Evolutionary conservation across 129 eudicot species (phyloP).

Genomic region (carrot (Daucus carota)): DNA sequence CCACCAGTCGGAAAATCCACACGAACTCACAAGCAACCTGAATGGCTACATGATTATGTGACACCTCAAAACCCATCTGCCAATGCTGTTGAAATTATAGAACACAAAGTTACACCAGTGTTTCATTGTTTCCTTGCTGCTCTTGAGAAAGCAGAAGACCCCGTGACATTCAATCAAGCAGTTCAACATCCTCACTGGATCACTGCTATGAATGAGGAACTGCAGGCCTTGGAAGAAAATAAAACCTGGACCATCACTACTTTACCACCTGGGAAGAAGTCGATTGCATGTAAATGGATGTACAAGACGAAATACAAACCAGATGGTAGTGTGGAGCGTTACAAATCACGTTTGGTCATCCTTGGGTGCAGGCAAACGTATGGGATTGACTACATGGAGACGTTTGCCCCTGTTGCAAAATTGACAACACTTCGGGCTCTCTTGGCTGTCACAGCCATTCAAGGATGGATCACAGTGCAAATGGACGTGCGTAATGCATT

Average conservation of each 20-base stretch:
- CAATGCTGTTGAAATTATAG: too few species aligned
- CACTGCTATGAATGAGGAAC: not conserved
- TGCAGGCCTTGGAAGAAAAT: not conserved
- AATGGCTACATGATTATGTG: too few species aligned
- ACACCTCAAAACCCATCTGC: too few species aligned
- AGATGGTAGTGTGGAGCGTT: not conserved
- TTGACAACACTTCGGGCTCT: not conserved
- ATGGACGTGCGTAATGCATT: not conserved
- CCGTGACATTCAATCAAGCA: not conserved
- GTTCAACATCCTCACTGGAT: not conserved
- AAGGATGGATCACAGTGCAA: not conserved
- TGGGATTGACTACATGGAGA: not conserved
- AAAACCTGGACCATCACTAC: not conserved
- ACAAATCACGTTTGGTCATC: not conserved
- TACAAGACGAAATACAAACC: not conserved
- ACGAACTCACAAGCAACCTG: too few species aligned
- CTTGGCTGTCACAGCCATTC: accelerated
- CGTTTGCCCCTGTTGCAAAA: not conserved
- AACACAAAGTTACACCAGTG: too few species aligned
- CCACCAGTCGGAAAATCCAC: too few species aligned
- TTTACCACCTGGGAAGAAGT: not conserved
- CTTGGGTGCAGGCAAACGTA: not conserved
- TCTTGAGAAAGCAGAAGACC: not conserved
- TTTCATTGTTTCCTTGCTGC: not conserved
- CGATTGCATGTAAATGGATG: not conserved